Percentiles rank a stretch among this genome's conserved stretches.
phyloP scores from a whole-genome alignment of 176 grass and related monocot species.

The Carex littledalei region DNA sequence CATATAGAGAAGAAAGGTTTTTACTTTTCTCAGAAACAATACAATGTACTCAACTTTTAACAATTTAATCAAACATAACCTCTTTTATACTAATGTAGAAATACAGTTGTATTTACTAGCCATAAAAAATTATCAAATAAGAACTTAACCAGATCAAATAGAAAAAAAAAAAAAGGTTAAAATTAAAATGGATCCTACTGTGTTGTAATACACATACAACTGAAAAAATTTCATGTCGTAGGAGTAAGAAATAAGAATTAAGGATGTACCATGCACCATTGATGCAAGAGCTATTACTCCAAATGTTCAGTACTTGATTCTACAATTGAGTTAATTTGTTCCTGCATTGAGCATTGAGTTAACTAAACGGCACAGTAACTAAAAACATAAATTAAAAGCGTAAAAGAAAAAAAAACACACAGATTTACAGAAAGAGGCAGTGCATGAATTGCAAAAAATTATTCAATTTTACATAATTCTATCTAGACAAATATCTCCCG shows the following conservation, averaged over 20 bases:
- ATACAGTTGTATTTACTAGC: neutral
- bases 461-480: neutral
- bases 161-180: neutral
- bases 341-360: neutral
- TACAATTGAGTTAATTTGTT: neutral
- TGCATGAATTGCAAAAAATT: neutral
- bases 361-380: neutral
- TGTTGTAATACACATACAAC: neutral
- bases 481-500: neutral
- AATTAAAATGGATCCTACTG: neutral
- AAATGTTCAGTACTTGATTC: neutral
- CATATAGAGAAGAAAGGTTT: neutral
- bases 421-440: neutral
- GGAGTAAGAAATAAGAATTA: neutral
- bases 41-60: neutral
- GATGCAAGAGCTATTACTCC: neutral
- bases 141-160: neutral
- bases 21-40: neutral
- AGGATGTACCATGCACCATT: conserved; percentile 26
- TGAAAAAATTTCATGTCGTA: neutral
- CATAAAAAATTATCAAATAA: neutral
- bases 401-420: neutral
- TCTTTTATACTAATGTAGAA: neutral
- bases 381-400: neutral
- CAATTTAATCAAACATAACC: neutral